Base-by-base conservation (phyloP, 2,329 filamentous ascomycete species). In the Aspergillus sp. region DNA sequence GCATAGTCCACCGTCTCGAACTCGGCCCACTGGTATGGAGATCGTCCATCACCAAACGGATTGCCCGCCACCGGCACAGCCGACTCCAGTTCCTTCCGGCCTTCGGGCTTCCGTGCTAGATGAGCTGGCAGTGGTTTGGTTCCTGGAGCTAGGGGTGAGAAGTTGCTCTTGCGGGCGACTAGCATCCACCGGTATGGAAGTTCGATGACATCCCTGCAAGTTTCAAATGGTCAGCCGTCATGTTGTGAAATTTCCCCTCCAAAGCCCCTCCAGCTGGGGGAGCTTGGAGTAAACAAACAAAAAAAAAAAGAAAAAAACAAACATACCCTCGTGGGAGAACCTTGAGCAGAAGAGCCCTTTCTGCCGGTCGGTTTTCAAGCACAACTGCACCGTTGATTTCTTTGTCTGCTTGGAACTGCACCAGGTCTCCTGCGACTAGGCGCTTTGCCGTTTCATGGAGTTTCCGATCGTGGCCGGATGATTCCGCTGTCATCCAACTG, bases 381-480 rank as follows among this genome's bases (percentile, higher is more conserved):
- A 98, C 84, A 42, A 89, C 75, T 41, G 90, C 93, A 32, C 90
- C 93, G 67, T 95, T 95, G 34, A 97, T 93, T 44, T 97, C 87
- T 83, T 62, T 83, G 80, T 67, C 85, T 74, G 62, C 86, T 66
- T 98, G 93, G 61, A 93, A 79, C 63, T 98, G 93, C 51, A 93
- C 86, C 29, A 91, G 79, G 43, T 93, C 85, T 45, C 88, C 86
- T 47, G 76, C 71, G 57, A 83, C 79, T 45, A 95, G 73, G 1
- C 77, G 76, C 42, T 76, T 77, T 2, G 88, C 89, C 35, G 83
- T 84, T 45, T 82, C 76, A 40, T 77, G 76, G 44, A 93, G 79
- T 48, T 82, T 80, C 44, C 80, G 73, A 61, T 86, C 84, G 41
- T 79, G 77, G 57, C 93, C 90, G 48, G 93, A 71, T 1, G 75